phyloP scores from a whole-genome alignment of 1,284 basidiomycete species.

The Leccinum fallax region DNA sequence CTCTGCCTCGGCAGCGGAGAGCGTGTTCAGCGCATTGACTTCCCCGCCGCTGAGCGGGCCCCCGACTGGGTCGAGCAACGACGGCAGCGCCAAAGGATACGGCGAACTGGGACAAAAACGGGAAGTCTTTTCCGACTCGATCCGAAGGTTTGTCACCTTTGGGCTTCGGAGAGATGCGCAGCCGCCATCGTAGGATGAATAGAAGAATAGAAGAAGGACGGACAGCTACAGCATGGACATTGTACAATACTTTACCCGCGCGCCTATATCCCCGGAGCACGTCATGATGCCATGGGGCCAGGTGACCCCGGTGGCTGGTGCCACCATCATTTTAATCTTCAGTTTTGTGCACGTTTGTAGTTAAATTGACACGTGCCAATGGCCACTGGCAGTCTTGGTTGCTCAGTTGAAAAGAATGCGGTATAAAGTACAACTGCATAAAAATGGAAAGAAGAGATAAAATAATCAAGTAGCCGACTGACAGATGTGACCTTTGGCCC shows the following conservation, averaged over 20 bases:
- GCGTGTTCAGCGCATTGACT: constrained; percentile 57
- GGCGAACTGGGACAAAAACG: constrained; percentile 51
- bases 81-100: constrained; percentile 42
- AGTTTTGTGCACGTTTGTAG: neutral
- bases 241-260: neutral
- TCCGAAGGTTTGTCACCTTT: constrained; percentile 84
- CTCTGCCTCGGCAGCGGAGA: constrained; percentile 41
- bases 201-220: constrained; percentile 17
- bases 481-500: neutral
- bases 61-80: constrained; percentile 50
- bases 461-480: neutral
- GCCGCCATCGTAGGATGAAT: constrained; percentile 34
- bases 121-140: constrained; percentile 79
- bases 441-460: constrained; percentile 3
- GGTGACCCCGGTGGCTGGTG: neutral
- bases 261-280: neutral
- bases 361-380: constrained; percentile 2
- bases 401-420: constrained; percentile 14
- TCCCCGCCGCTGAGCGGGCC: constrained; percentile 61
- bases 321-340: constrained; percentile 22
- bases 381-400: constrained; percentile 1
- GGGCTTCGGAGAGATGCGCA: constrained; percentile 72
- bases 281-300: neutral
- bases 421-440: constrained; percentile 16
- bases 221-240: neutral